Conservation (phyloP, 108 stramenopile species). For the Cyclotella kingstonii region DNA sequence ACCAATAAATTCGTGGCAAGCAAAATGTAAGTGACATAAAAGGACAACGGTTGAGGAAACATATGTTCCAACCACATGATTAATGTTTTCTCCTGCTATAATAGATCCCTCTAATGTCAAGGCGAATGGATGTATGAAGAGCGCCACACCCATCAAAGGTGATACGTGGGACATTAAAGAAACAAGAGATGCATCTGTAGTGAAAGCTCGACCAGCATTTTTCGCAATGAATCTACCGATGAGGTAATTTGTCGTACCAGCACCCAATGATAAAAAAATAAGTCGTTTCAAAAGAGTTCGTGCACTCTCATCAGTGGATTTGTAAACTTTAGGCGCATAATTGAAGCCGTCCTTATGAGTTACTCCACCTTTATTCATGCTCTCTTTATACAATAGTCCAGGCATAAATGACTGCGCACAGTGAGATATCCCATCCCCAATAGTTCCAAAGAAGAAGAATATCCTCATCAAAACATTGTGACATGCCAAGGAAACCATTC, state of each 20-base stretch:
- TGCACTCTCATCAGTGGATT: conserved; percentile 17
- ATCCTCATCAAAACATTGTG: conserved; percentile 87
- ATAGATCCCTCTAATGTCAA: conserved; percentile 77
- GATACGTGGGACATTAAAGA: conserved; percentile 46
- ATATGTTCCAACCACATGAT: conserved; percentile 60
- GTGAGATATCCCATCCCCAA: conserved; percentile 86
- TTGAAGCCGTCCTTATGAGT: neutral
- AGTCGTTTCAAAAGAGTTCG: conserved; percentile 37
- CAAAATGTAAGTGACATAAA: conserved; percentile 47
- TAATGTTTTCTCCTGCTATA: conserved; percentile 61
- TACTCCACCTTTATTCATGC: conserved; percentile 8
- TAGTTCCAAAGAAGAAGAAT: conserved; percentile 92
- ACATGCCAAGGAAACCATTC: conserved; percentile 71
- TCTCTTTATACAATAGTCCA: conserved; percentile 50
- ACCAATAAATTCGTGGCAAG: conserved; percentile 44
- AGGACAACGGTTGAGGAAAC: conserved; percentile 48
- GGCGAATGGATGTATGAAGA: conserved; percentile 73
- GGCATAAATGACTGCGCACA: conserved; percentile 90
- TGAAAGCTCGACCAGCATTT: conserved; percentile 43
- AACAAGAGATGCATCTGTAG: conserved; percentile 46
- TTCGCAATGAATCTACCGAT: conserved; percentile 52
- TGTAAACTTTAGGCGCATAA: neutral
- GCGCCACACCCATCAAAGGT: conserved; percentile 40
- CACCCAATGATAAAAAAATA: conserved; percentile 19
- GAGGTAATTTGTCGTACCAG: conserved; percentile 26